Evolutionary conservation across 495 filamentous ascomycete species (phyloP).

Genomic region (Copromyces sp.): DNA sequence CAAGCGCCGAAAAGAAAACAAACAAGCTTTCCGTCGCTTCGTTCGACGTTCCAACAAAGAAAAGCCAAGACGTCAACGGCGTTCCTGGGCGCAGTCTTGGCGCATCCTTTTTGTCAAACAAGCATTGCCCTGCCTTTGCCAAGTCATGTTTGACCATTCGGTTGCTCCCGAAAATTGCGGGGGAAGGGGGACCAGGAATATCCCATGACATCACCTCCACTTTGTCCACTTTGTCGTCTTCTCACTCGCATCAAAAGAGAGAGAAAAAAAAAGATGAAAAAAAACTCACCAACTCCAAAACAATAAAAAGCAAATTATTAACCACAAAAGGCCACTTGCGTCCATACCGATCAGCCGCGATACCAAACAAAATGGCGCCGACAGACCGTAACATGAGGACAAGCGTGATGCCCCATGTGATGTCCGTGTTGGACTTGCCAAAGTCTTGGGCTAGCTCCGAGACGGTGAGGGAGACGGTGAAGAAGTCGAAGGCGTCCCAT

Average conservation of each 20-base stretch:
- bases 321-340: slow-evolving; percentile 83
- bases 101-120: background rate
- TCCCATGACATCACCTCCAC: background rate
- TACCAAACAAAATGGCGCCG: slow-evolving; percentile 63
- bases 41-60: too few species aligned
- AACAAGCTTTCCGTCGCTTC: background rate
- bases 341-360: slow-evolving; percentile 73
- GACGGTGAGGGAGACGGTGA: slow-evolving; percentile 74
- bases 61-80: background rate
- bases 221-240: background rate
- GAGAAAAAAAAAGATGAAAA: background rate
- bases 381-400: slow-evolving; percentile 73
- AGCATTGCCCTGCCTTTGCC: background rate
- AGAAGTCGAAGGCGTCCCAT: slow-evolving; percentile 89
- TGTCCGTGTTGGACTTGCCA: slow-evolving; percentile 56
- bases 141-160: background rate
- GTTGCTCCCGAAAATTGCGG: background rate
- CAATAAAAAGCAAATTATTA: slow-evolving; percentile 74
- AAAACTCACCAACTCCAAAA: slow-evolving; percentile 52
- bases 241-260: background rate
- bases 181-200: background rate
- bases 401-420: slow-evolving; percentile 85
- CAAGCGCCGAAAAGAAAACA: background rate
- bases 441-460: slow-evolving; percentile 57
- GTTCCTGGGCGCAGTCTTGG: background rate